A percentile compares a stretch with the other conserved stretches of the same genome.
These are phyloP conservation scores for Carpinus fangiana DNA, from an alignment of 306 rosid species.

Conservation along the genomic window DNA sequence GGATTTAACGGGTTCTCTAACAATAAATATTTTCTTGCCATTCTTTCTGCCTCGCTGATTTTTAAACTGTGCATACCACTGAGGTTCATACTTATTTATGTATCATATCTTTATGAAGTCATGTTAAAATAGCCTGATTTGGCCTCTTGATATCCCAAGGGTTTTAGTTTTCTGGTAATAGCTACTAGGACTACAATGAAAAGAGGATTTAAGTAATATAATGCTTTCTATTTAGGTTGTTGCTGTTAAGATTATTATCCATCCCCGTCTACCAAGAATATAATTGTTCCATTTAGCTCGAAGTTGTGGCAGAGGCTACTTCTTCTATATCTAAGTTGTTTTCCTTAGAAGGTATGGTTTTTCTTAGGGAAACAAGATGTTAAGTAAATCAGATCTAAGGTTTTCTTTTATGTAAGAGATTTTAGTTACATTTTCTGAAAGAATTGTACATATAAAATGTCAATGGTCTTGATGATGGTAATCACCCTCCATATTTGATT, in stretches of 20 bases:
- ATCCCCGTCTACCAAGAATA: neutral
- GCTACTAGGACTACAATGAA: neutral
- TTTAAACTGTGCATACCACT: neutral
- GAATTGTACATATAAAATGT: neutral
- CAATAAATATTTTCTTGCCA: neutral
- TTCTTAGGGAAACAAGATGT: neutral
- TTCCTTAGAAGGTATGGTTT: neutral
- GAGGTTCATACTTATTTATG: neutral
- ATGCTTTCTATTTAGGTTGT: neutral
- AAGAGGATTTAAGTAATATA: neutral
- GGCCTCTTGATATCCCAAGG: neutral
- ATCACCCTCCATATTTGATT: constrained; percentile 23
- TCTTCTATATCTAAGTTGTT: neutral
- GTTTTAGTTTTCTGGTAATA: neutral
- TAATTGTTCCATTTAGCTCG: neutral
- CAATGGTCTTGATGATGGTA: neutral
- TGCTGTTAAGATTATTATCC: neutral
- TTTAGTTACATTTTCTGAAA: neutral
- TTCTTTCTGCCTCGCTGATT: constrained; percentile 10
- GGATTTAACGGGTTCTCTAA: neutral
- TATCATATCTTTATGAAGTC: neutral
- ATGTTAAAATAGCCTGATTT: constrained; percentile 12
- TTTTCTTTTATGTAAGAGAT: neutral
- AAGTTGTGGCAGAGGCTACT: neutral
- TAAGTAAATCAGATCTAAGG: neutral